phyloP scores from a whole-genome alignment of 176 grass and related monocot species.

The Oryza glaberrima region DNA sequence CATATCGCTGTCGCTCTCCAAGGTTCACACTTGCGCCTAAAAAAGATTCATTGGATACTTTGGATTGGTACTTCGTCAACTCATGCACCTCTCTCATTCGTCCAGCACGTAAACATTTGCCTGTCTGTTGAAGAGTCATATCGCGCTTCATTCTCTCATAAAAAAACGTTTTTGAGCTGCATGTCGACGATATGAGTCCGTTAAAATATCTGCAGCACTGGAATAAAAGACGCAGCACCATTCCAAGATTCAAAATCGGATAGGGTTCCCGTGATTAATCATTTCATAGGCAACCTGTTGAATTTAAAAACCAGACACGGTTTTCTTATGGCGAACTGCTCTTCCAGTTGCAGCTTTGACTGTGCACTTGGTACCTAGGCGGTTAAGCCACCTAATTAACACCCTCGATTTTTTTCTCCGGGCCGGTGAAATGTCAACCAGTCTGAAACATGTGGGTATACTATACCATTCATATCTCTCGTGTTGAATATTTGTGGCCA shows the following conservation, averaged over 20 bases:
- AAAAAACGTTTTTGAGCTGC: not conserved
- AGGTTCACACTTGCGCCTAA: not conserved
- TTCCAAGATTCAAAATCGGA: not conserved
- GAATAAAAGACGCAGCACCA: not conserved
- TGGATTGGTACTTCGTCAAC: not conserved
- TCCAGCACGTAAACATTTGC: not conserved
- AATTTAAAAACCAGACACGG: not conserved
- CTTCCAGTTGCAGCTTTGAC: not conserved
- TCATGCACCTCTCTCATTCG: not conserved
- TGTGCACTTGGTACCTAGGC: not conserved
- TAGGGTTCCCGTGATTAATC: not conserved
- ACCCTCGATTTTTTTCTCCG: not conserved
- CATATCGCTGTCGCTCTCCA: not conserved
- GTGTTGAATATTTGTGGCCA: not conserved
- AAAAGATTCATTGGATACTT: not conserved
- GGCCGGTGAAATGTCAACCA: not conserved
- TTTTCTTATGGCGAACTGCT: not conserved
- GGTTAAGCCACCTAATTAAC: not conserved
- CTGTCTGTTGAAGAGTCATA: conserved; percentile 15
- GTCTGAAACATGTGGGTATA: not conserved
- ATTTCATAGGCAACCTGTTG: not conserved
- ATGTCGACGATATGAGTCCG: not conserved
- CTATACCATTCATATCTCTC: not conserved
- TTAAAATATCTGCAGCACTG: not conserved
- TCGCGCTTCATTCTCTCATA: not conserved